phyloP scores from a whole-genome alignment of 2,329 filamentous ascomycete genomes.

The Arthrinium puccinioides region DNA sequence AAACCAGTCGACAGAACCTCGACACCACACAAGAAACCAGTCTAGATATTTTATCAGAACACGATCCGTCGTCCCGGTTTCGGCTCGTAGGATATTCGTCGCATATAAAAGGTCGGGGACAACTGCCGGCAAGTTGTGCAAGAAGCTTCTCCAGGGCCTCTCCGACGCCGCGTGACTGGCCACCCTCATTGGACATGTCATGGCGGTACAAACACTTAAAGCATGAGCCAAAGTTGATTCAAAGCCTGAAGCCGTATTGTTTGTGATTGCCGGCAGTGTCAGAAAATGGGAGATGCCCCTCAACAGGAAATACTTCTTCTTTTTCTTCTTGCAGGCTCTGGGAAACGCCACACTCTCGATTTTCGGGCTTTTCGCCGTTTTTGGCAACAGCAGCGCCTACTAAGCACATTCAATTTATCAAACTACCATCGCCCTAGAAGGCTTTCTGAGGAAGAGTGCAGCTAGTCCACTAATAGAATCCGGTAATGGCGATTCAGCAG shows the following conservation, averaged over 20 bases:
- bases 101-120: slow-evolving; percentile 15
- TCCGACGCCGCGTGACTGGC: neutral
- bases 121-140: slow-evolving; percentile 10
- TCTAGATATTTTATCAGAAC: too few species aligned
- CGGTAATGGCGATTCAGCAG: neutral
- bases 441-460: neutral
- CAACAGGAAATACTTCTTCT: too few species aligned
- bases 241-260: neutral
- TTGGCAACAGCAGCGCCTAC: slow-evolving; percentile 2
- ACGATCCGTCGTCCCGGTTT: neutral
- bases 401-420: slow-evolving; percentile 2
- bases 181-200: neutral
- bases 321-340: neutral
- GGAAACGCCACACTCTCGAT: neutral
- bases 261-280: neutral
- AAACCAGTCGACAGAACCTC: slow-evolving; percentile 1
- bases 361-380: neutral
- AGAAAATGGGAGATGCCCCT: slow-evolving; percentile 1
- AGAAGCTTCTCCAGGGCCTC: slow-evolving; percentile 7
- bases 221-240: neutral
- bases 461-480: neutral
- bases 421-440: slow-evolving; percentile 1
- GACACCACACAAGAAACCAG: too few species aligned
- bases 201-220: slow-evolving; percentile 1
- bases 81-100: slow-evolving; percentile 3